Percentiles rank a stretch among this genome's conserved stretches.
Evolutionary conservation across 345 rosid genomes (phyloP).

Genomic region (Eucalyptus coolabah): DNA sequence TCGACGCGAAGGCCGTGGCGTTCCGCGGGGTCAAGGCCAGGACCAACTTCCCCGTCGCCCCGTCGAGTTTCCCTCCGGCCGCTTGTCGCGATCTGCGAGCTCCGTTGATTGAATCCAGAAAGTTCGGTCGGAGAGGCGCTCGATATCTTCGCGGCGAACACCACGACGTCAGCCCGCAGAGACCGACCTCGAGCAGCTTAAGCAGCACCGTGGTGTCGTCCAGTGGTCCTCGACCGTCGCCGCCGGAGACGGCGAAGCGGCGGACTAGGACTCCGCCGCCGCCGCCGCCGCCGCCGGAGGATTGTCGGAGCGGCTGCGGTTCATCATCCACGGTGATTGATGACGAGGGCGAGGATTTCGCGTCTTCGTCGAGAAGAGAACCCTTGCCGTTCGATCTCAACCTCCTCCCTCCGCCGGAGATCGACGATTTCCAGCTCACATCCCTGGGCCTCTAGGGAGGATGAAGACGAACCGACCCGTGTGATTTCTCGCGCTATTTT

Average conservation of each 20-base stretch:
- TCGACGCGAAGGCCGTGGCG: background rate
- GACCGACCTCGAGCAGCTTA: background rate
- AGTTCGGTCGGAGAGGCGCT: background rate
- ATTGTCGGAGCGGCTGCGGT: background rate
- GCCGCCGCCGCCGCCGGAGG: background rate
- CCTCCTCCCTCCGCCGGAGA: background rate
- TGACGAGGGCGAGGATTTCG: background rate
- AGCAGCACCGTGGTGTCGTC: background rate
- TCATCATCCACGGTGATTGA: background rate
- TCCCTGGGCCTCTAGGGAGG: background rate
- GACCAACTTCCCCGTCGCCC: background rate
- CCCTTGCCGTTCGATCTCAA: background rate
- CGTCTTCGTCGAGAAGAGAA: background rate
- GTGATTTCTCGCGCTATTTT: background rate
- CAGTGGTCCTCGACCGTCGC: background rate
- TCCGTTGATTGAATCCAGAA: background rate
- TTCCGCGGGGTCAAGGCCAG: background rate
- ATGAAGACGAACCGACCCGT: background rate
- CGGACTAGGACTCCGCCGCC: background rate
- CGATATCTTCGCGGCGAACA: background rate
- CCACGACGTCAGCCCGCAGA: background rate
- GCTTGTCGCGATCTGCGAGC: background rate
- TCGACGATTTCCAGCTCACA: background rate
- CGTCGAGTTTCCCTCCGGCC: background rate
- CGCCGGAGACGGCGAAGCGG: background rate